These are phyloP conservation scores for Aspergillus affinis DNA, from an alignment of 495 filamentous ascomycete species.

Conservation along the genomic window DNA sequence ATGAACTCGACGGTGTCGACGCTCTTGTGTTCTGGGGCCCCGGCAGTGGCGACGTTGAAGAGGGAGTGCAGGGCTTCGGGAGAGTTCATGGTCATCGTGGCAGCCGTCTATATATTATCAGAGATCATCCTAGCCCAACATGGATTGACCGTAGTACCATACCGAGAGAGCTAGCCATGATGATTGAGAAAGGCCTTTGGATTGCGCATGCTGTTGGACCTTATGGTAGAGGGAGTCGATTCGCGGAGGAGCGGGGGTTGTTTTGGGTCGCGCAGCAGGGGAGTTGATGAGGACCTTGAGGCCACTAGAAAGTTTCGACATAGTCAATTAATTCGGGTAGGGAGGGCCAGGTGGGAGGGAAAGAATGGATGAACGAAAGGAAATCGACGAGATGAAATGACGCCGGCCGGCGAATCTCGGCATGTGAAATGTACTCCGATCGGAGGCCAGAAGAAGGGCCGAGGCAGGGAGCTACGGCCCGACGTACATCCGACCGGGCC, in stretches of 20 bases:
- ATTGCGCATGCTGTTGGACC: constrained; percentile 54
- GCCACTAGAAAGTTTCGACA: constrained; percentile 66
- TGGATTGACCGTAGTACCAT: constrained; percentile 14
- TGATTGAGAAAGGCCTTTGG: constrained; percentile 54
- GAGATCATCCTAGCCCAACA: neutral
- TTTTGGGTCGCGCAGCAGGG: constrained; percentile 63
- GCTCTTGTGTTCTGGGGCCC: constrained; percentile 32
- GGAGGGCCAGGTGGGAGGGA: neutral
- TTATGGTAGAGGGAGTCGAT: constrained; percentile 60
- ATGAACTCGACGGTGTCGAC: constrained; percentile 69
- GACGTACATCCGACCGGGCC: no score
- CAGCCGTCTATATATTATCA: constrained; percentile 53
- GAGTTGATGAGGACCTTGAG: constrained; percentile 74
- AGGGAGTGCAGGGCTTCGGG: constrained; percentile 60
- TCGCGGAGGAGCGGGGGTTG: constrained; percentile 58
- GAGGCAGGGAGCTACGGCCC: neutral
- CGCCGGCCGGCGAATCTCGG: neutral
- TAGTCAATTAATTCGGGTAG: constrained; percentile 22
- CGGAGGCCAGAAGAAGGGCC: neutral
- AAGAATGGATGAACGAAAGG: neutral
- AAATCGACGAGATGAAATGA: neutral
- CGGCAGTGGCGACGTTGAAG: constrained; percentile 50
- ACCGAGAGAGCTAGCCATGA: constrained; percentile 69
- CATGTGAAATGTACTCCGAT: neutral
- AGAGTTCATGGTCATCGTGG: constrained; percentile 75